These are phyloP conservation scores for Hymenoscyphus infarciens DNA, from an alignment of 2,329 filamentous ascomycete genomes.

Conservation along the genomic window DNA sequence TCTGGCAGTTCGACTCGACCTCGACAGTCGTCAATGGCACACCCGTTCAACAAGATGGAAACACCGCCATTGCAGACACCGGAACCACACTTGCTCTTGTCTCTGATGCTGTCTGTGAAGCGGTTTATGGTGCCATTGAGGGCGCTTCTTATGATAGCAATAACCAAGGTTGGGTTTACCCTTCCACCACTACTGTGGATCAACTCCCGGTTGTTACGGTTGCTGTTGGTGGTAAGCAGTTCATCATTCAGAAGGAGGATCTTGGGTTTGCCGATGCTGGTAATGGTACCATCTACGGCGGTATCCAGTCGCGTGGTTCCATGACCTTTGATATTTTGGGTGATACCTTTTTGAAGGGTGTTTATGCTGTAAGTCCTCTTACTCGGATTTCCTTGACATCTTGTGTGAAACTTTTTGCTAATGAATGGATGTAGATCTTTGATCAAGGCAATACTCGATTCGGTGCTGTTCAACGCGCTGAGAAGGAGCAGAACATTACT, in stretches of 20 bases:
- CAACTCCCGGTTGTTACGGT: slow-evolving; percentile 59
- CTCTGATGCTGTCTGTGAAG: slow-evolving; percentile 56
- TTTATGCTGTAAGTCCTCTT: slow-evolving; percentile 50
- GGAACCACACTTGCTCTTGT: slow-evolving; percentile 67
- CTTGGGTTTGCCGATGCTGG: slow-evolving; percentile 53
- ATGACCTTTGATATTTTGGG: slow-evolving; percentile 56
- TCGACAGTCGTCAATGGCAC: slow-evolving; percentile 56
- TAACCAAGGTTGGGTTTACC: slow-evolving; percentile 63
- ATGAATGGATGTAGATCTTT: slow-evolving; percentile 45
- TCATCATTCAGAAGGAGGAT: slow-evolving; percentile 56
- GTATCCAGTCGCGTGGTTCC: slow-evolving; percentile 54
- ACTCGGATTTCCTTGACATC: background rate
- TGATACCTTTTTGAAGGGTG: slow-evolving; percentile 54
- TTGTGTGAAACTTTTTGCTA: background rate
- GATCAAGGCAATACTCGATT: slow-evolving; percentile 55
- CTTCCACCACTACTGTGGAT: slow-evolving; percentile 46
- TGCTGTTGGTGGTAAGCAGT: slow-evolving; percentile 58
- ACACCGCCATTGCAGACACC: slow-evolving; percentile 68
- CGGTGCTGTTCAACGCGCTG: slow-evolving; percentile 49
- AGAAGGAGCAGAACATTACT: slow-evolving; percentile 29
- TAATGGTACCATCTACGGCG: slow-evolving; percentile 53
- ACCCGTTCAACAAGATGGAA: slow-evolving; percentile 47
- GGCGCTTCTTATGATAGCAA: slow-evolving; percentile 53
- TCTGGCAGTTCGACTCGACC: slow-evolving; percentile 63
- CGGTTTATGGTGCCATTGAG: slow-evolving; percentile 61